A percentile compares a stretch with the other conserved stretches of the same genome.
Evolutionary conservation across 768 basidiomycete species (phyloP).

Genomic region (Suillus sp.): DNA sequence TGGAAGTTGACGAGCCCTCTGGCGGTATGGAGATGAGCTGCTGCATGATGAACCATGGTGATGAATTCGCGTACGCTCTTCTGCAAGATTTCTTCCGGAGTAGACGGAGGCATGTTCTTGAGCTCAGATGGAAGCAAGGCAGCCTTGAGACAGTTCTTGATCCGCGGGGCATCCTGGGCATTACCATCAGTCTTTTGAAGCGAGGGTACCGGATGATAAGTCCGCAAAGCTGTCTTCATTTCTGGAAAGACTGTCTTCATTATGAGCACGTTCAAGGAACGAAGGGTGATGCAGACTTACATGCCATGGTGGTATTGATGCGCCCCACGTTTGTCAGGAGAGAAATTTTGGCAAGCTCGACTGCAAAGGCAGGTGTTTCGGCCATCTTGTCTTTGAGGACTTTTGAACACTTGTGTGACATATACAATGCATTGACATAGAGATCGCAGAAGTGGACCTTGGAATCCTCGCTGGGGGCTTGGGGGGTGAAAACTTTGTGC

Average conservation of each 20-base stretch:
- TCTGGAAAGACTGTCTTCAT: constrained; percentile 75
- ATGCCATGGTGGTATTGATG: constrained; percentile 92
- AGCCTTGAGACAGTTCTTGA: constrained; percentile 89
- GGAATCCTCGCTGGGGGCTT: constrained; percentile 46
- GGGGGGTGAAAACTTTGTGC: constrained; percentile 70
- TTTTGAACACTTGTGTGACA: constrained; percentile 84
- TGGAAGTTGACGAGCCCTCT: constrained; percentile 66
- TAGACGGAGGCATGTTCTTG: constrained; percentile 65
- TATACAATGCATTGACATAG: constrained; percentile 79
- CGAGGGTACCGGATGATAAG: constrained; percentile 88
- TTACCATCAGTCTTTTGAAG: constrained; percentile 87
- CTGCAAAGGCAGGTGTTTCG: constrained; percentile 74
- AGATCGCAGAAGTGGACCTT: constrained; percentile 80
- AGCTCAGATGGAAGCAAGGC: constrained; percentile 72
- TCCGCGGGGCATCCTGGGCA: constrained; percentile 87
- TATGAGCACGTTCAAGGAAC: constrained; percentile 22
- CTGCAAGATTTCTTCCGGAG: constrained; percentile 71
- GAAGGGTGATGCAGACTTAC: constrained; percentile 42
- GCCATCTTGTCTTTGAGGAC: constrained; percentile 87
- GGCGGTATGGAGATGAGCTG: constrained; percentile 17
- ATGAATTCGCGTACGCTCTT: constrained; percentile 53
- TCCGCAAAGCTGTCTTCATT: constrained; percentile 89
- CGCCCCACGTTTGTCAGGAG: constrained; percentile 87
- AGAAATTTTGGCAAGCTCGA: constrained; percentile 81
- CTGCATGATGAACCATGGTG: constrained; percentile 13